Conservation (phyloP, 2,329 filamentous ascomycete genomes). For the Clarireedia monteithiana region DNA sequence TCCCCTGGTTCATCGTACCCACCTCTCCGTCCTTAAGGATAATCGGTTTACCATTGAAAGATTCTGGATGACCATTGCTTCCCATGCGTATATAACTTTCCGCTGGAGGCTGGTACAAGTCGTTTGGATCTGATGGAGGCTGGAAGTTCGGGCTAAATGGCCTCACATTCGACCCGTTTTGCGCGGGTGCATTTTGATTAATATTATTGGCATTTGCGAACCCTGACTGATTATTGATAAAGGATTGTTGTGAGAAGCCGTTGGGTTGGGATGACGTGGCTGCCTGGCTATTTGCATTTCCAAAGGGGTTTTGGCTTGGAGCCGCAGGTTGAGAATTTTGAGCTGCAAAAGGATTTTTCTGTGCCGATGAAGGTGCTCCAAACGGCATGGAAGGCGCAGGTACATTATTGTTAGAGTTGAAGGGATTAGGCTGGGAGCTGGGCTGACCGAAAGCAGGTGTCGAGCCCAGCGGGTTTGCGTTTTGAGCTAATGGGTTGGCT, state of each 20-base stretch:
- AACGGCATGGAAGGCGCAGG: constrained; percentile 35
- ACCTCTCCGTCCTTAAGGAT: constrained; percentile 47
- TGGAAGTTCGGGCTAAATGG: constrained; percentile 6
- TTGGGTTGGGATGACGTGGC: constrained; percentile 2
- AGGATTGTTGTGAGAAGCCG: neutral
- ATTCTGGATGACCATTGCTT: constrained; percentile 34
- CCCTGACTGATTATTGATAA: neutral
- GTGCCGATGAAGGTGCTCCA: constrained; percentile 16
- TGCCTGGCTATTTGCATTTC: neutral
- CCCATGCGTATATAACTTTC: constrained; percentile 19
- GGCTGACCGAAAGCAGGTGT: constrained; percentile 31
- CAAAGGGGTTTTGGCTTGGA: neutral
- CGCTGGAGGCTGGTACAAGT: constrained; percentile 11
- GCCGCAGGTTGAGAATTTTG: neutral
- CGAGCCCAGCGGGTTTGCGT: constrained; percentile 7
- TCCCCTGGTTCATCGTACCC: constrained; percentile 45
- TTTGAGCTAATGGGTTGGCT: neutral
- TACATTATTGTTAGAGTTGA: neutral
- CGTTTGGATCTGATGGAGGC: constrained; percentile 1
- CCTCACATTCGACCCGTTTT: neutral
- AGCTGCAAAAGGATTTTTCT: constrained; percentile 10
- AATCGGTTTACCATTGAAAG: constrained; percentile 59
- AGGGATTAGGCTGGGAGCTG: constrained; percentile 30
- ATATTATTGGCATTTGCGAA: neutral
- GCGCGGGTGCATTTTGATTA: neutral